Evolutionary conservation across 495 filamentous ascomycete genomes (phyloP), one percentile per base, ranked within the genome.

Genomic region (Xylaria intraflava): DNA sequence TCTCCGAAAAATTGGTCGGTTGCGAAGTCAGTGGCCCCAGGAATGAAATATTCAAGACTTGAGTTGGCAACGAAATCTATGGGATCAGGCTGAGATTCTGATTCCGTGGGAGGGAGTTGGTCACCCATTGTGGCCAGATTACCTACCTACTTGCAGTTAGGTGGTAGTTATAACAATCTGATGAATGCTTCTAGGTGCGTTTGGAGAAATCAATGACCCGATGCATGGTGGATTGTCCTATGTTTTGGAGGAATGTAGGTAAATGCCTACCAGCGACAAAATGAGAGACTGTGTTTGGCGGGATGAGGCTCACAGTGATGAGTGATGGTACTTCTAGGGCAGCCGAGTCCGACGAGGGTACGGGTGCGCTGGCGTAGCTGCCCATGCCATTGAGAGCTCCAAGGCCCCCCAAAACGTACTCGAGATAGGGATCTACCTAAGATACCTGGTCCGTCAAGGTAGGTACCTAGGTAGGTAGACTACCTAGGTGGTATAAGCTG

Each of bases 31-130:
- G 87, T 83, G 29, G 80, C 77, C 53, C 85, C 74, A 22, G 91
- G 91, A 27, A 95, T 78, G 49, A 96, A 74, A 33, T 90, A 89
- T 51, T 85, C 83, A 23, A 96, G 73, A 40, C 85, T 78, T 14
- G 88, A 85, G 70, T 81, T 74, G 53, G 89, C 80, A 51, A 86
- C 73, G 61, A 92, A 83, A 55, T 87, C 80, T 17, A 7, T 3
- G n/a, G 60, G 51, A 26, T 50, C 43, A 47, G 55, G 33, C 20
- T 52, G 27, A 47, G 48, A 30, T 56, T 57, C 47, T 43, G 54
- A 46, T 36, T 56, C 65, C 56, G 59, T 51, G 62, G 51, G 44
- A 46, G 51, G 35, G 24, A 47, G 48, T 55, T 59, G 49, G 44
- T 65, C 53, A 46, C 45, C 39, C 64, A 64, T 63, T 59, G 52